Conservation (phyloP, 192 early-diverging fungal genomes). For the Coemansia aciculifera region DNA sequence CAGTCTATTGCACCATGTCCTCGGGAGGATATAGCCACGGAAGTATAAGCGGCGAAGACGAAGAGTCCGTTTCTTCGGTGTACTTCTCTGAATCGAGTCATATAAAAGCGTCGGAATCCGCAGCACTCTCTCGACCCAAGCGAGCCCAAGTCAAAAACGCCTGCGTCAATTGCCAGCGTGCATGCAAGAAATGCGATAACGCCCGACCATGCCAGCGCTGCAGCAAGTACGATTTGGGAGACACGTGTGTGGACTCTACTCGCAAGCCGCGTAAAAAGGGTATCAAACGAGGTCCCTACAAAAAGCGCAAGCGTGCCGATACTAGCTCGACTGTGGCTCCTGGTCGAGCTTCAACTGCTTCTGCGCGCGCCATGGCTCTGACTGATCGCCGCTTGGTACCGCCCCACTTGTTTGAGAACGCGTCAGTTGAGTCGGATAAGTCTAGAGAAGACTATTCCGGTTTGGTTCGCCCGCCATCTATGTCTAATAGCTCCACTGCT, state of each 20-base stretch:
- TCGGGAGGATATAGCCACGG: neutral
- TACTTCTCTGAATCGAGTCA: neutral
- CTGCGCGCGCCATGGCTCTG: neutral
- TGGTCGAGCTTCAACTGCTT: neutral
- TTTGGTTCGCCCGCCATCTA: neutral
- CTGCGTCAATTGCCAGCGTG: constrained; percentile 84
- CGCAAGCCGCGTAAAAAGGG: constrained; percentile 83
- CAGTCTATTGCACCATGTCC: neutral
- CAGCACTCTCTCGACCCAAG: constrained; percentile 42
- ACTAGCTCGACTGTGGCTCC: neutral
- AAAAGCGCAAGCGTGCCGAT: constrained; percentile 1
- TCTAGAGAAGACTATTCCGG: neutral
- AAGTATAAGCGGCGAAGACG: neutral
- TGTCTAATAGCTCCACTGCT: neutral
- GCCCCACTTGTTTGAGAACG: neutral
- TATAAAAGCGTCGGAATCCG: neutral
- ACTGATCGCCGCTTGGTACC: neutral
- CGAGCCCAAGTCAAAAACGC: constrained; percentile 89
- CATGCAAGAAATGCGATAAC: constrained; percentile 92
- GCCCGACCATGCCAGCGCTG: constrained; percentile 82
- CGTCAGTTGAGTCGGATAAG: neutral
- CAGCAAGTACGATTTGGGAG: constrained; percentile 67
- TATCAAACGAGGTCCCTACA: constrained; percentile 80
- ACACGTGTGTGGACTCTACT: constrained; percentile 73
- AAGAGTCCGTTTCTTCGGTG: neutral